A percentile compares a stretch with the other conserved stretches of the same genome.
Evolutionary conservation across 805 yeast genomes (phyloP).

Genomic region (Wickerhamomyces alni): DNA sequence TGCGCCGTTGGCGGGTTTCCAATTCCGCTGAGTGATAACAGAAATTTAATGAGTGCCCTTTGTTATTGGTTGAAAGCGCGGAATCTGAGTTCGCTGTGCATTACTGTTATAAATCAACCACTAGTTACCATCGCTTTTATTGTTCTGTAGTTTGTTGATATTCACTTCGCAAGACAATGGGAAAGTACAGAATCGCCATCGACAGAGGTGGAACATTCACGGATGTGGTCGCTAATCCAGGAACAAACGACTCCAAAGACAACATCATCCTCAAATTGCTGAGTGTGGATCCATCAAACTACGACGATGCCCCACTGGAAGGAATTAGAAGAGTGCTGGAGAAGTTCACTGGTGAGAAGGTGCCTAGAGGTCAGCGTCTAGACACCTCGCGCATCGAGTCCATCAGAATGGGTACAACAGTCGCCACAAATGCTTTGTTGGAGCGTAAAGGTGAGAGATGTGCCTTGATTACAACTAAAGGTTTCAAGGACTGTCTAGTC

Average conservation of each 20-base stretch:
- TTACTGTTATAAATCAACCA: too few species aligned
- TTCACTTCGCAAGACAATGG: conserved; percentile 20
- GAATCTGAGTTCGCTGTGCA: too few species aligned
- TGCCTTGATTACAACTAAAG: conserved; percentile 81
- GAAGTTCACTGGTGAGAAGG: conserved; percentile 41
- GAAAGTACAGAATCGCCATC: conserved; percentile 35
- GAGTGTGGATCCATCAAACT: conserved; percentile 85
- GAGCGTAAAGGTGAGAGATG: conserved; percentile 91
- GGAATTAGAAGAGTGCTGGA: conserved; percentile 81
- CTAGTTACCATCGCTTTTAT: too few species aligned
- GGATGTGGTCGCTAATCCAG: conserved; percentile 45
- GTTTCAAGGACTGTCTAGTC: conserved; percentile 72
- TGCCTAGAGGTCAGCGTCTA: conserved; percentile 55
- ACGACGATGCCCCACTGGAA: conserved; percentile 87
- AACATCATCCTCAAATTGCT: conserved; percentile 72
- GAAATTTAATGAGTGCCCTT: too few species aligned
- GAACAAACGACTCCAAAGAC: conserved; percentile 40
- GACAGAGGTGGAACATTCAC: conserved; percentile 91
- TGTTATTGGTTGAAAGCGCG: too few species aligned
- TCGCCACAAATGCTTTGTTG: conserved; percentile 90
- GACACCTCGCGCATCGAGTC: conserved; percentile 60
- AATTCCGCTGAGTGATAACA: too few species aligned
- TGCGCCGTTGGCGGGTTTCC: too few species aligned
- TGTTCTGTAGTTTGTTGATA: too few species aligned
- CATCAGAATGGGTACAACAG: conserved; percentile 89